Base-by-base conservation (phyloP, 306 rosid genomes). In the Arachis stenosperma region DNA sequence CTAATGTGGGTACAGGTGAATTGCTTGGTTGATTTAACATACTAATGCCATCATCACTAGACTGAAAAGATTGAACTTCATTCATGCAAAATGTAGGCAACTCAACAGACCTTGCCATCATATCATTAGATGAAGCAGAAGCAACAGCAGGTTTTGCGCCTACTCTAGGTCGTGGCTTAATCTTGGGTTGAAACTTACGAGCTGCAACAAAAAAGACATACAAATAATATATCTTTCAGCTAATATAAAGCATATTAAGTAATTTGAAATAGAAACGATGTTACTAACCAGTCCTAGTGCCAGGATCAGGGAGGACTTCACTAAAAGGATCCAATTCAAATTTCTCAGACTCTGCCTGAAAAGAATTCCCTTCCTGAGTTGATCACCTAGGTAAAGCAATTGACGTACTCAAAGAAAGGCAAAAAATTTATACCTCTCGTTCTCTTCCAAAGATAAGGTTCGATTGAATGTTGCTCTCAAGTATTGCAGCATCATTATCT, bases 181-280 rank as follows among this genome's bases (percentile, higher is more conserved):
- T 68, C 88, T 83, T 87, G 67, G 96, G 85, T 72, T 75, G 84
- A 81, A 89, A 86, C 84, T 80, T 82, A 65, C 60, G 79, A 74
- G 79, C 87, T 87, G 76, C 78, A 66, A 67, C 41, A 61, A 50
- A n/a, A n/a, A 59, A 69, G 0, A 55, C 58, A 64, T 44, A 59
- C 43, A 79, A 36, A 65, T 48, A 63, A 42, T 30, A 64, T 55
- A 70, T 50, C 29, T 60, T 79, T 76, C 17, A 68, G 48, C 74
- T 15, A 61, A 78, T 46, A 59, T 37, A n/a, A 40, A 44, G 73
- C 3, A 63, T 41, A 46, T 52, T 52, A 7, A n/a, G 29, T 52
- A 4, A 52, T 52, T 69, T 22, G 75, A 17, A 59, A 62, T 30
- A 41, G 41, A 63, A 67, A 33, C 22, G 74, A 29, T 46, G 27